Evolutionary conservation across 2,329 filamentous ascomycete species (phyloP).

Genomic region (Lachnellula hyalina): DNA sequence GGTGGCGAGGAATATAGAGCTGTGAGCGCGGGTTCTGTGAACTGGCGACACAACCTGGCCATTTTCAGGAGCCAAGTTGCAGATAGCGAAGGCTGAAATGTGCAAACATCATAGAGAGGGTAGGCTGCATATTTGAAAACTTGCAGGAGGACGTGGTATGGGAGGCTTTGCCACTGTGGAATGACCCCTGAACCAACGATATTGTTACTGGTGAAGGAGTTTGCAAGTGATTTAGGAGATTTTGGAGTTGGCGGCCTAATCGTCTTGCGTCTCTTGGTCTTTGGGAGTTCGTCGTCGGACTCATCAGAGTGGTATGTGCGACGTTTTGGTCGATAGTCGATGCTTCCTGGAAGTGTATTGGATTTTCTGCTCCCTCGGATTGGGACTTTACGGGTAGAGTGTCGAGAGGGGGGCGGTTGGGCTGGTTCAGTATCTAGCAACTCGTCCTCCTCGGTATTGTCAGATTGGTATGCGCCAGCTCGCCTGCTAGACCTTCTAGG

Average conservation of each 20-base stretch:
- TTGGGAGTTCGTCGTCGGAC: not conserved
- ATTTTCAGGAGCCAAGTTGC: slow-evolving; percentile 60
- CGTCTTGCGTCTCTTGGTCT: slow-evolving; percentile 3
- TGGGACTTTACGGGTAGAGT: not conserved
- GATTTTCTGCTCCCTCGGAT: not conserved
- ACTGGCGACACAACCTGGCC: slow-evolving; percentile 57
- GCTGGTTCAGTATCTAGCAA: not conserved
- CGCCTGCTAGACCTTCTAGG: not conserved
- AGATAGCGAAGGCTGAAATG: slow-evolving; percentile 37
- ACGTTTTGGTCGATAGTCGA: not conserved
- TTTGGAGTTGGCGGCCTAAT: not conserved
- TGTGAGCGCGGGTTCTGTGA: slow-evolving; percentile 67
- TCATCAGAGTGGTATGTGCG: not conserved
- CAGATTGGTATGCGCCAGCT: not conserved
- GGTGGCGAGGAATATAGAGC: slow-evolving; percentile 67
- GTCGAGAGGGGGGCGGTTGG: not conserved
- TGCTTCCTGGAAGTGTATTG: not conserved
- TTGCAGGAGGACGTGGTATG: slow-evolving; percentile 63
- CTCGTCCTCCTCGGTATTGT: not conserved
- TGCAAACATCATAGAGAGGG: slow-evolving; percentile 47
- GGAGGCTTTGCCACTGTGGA: slow-evolving; percentile 55
- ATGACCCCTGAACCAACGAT: slow-evolving; percentile 32
- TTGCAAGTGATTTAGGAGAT: not conserved
- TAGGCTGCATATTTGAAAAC: slow-evolving; percentile 65
- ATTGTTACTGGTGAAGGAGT: not conserved